Evolutionary conservation across 139 green algal species (phyloP), one percentile per base, ranked within the genome.

Genomic region (Asterochloris erici): DNA sequence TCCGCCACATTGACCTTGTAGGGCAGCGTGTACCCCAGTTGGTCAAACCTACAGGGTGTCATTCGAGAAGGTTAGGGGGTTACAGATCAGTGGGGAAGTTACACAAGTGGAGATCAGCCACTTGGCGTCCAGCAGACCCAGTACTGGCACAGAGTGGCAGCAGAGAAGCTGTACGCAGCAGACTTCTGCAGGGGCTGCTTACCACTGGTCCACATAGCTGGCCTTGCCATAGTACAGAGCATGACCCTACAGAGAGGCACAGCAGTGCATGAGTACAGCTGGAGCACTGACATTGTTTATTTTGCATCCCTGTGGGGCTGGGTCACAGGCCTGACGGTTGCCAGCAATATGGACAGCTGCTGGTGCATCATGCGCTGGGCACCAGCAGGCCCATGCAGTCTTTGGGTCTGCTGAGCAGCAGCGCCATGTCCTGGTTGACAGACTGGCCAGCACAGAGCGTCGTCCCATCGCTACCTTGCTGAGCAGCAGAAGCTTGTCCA

Each of bases 141-240:
- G 38, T 10, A 54, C 6, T 54, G 38, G 38, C 38, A 54, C 38
- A 54, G 38, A 10, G 38, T 54, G 38, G 4, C 38, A 54, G 2
- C 38, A 54, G 38, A 54, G 38, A 54, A 54, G 38, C 38, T 54
- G 38, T 54, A 10, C 6, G 38, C 38, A 54, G 38, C 38, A 54
- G 38, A 54, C 2, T 10, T 54, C 6, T 54, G 6, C 2, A 54
- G 38, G 6, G 38, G 38, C 38, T 54, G 38, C 38, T 54, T 54
- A 54, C 38, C 60, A 74, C 68, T 77, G 16, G 24, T 81, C 73
- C 23, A 81, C 83, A 10, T 87, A n/a, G 10, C 82, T 24, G 14
- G 90, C 90, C 12, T 84, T 78, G 17, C 95, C 95, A 79, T 97
- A 97, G 90, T 96, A 98, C 74, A 97, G 87, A 9, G 86, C 81